phyloP scores from a whole-genome alignment of 139 green algal species.

The Asterochloris sp. region DNA sequence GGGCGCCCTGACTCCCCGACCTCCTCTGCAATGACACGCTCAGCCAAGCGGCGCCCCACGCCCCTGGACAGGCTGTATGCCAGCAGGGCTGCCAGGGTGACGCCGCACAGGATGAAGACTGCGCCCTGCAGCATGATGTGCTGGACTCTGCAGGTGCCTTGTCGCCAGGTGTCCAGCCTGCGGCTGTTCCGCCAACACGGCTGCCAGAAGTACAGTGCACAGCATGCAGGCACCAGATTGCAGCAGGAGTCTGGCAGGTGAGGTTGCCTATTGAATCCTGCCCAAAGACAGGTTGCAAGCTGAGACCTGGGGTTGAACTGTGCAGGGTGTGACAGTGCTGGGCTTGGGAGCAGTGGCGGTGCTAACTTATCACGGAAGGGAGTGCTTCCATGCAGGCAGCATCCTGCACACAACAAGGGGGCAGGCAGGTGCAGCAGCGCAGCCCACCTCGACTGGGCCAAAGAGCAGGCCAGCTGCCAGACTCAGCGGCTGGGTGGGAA shows the following conservation, averaged over 20 bases:
- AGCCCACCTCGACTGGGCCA: constrained; percentile 55
- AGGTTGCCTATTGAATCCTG: background rate
- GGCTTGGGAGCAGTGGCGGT: background rate
- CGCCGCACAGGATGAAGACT: constrained; percentile 40
- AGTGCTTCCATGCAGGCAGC: background rate
- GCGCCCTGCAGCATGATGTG: constrained; percentile 35
- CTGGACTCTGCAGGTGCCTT: background rate
- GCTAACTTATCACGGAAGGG: background rate
- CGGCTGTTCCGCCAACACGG: background rate
- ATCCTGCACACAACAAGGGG: constrained; percentile 21
- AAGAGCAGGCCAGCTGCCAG: constrained; percentile 78
- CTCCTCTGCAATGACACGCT: constrained; percentile 44
- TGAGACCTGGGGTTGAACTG: background rate
- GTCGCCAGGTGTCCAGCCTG: background rate
- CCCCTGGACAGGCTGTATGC: constrained; percentile 48
- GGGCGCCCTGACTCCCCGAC: constrained; percentile 19
- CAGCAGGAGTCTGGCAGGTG: background rate
- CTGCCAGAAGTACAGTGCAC: background rate
- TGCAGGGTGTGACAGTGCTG: background rate
- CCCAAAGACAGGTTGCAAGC: background rate
- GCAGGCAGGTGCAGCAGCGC: constrained; percentile 25
- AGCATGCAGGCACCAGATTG: background rate
- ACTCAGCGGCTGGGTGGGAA: constrained; percentile 81
- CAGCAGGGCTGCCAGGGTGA: constrained; percentile 49
- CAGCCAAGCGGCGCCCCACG: constrained; percentile 45